A percentile compares a stretch with the other conserved stretches of the same genome.
Conservation (phyloP, 768 basidiomycete genomes). For the Pleurotus tuber-regium region DNA sequence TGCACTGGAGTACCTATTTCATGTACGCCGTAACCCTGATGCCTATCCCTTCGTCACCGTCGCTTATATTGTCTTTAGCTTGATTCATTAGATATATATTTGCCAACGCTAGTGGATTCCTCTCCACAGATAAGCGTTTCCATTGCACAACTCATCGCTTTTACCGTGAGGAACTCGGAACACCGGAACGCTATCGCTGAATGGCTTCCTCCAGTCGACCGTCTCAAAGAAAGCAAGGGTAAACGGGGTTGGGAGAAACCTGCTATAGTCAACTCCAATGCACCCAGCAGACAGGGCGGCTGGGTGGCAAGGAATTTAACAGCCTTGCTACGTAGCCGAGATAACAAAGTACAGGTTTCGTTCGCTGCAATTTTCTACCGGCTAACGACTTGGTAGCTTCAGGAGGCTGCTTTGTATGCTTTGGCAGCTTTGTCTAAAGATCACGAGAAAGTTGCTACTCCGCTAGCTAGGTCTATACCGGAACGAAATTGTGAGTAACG, state of each 20-base stretch:
- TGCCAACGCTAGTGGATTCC: conserved; percentile 56
- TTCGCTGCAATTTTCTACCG: neutral
- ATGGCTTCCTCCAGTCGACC: conserved; percentile 61
- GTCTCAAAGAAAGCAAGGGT: conserved; percentile 51
- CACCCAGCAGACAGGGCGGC: conserved; percentile 44
- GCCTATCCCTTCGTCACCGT: neutral
- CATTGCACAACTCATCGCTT: conserved; percentile 58
- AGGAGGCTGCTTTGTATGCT: conserved; percentile 64
- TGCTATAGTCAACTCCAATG: conserved; percentile 33
- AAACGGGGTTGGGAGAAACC: conserved; percentile 77
- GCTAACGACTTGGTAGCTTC: conserved; percentile 37
- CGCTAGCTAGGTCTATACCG: conserved; percentile 39
- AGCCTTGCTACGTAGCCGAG: conserved; percentile 44
- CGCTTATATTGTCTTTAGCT: conserved; percentile 30
- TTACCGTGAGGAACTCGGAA: conserved; percentile 43
- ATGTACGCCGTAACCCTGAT: conserved; percentile 34
- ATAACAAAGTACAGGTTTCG: conserved; percentile 46
- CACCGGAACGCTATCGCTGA: conserved; percentile 53
- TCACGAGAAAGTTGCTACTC: conserved; percentile 48
- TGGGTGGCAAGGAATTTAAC: conserved; percentile 59
- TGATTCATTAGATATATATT: conserved; percentile 62
- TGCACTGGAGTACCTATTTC: conserved; percentile 59
- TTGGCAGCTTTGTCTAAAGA: conserved; percentile 68
- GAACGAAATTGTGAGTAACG: conserved; percentile 36
- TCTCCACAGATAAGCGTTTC: conserved; percentile 41